Percentiles rank a stretch among this genome's conserved stretches.
Evolutionary conservation across 2,329 filamentous ascomycete species (phyloP).

Genomic region (Orbilia quercus): DNA sequence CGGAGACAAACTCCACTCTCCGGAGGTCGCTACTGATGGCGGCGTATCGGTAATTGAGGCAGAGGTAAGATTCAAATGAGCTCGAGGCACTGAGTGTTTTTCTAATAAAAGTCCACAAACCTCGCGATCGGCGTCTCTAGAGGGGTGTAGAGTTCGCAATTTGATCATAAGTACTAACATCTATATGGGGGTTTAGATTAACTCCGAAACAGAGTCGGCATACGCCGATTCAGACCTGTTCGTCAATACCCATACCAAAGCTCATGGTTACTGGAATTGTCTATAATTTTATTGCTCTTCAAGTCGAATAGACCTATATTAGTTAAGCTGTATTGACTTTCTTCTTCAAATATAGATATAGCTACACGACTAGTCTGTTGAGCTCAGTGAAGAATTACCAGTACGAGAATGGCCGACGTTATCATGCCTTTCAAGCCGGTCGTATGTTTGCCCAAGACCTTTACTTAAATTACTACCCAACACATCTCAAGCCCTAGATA

Average conservation of each 20-base stretch:
- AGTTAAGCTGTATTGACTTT: neutral
- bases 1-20: too few species aligned
- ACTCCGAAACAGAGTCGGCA: constrained; percentile 13
- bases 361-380: constrained; percentile 18
- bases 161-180: too few species aligned
- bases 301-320: neutral
- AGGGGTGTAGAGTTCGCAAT: too few species aligned
- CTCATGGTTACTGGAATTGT: too few species aligned
- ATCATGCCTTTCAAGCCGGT: constrained; percentile 13
- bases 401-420: constrained; percentile 34
- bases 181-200: neutral
- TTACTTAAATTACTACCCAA: neutral
- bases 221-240: constrained; percentile 30
- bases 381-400: constrained; percentile 21
- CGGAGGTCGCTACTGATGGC: too few species aligned
- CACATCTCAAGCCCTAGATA: too few species aligned
- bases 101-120: too few species aligned
- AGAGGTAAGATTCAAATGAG: too few species aligned
- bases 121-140: too few species aligned
- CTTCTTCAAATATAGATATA: constrained; percentile 15
- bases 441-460: constrained; percentile 5
- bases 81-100: too few species aligned
- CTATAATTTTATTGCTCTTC: neutral
- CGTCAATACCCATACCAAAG: neutral
- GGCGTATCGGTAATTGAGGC: too few species aligned